Conservation (phyloP, 225 moss, liverwort and hornwort genomes). For the Bryum argenteum region DNA sequence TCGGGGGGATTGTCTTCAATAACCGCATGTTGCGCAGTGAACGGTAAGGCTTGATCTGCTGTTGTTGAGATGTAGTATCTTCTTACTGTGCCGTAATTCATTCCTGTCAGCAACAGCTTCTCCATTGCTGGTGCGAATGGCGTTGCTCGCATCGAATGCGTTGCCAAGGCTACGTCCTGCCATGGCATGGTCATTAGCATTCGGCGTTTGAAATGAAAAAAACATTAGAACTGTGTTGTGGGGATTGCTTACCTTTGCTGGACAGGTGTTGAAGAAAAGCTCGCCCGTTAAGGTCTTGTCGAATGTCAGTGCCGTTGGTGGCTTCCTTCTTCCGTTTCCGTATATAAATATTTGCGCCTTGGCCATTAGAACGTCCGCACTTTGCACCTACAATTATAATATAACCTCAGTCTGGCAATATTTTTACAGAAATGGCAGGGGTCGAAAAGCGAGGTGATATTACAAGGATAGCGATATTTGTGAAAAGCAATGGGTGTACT, state of each 20-base stretch:
- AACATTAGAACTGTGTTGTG: background rate
- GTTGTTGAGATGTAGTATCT: conserved; percentile 84
- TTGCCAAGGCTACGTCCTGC: conserved; percentile 90
- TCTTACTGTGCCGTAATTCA: conserved; percentile 75
- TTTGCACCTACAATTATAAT: conserved; percentile 26
- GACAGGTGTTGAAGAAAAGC: conserved; percentile 84
- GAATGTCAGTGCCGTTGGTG: conserved; percentile 75
- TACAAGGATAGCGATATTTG: too few relatives aligned
- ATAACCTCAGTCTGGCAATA: too few relatives aligned
- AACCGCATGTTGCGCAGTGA: conserved; percentile 64
- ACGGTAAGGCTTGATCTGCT: conserved; percentile 75
- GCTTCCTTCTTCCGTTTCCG: conserved; percentile 61
- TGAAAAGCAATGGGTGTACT: too few relatives aligned
- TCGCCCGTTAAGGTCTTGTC: conserved; percentile 72
- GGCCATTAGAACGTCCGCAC: conserved; percentile 66
- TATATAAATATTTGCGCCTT: conserved; percentile 77
- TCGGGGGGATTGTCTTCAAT: conserved; percentile 79
- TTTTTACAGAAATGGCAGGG: too few relatives aligned
- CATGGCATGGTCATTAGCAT: background rate
- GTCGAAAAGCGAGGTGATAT: too few relatives aligned
- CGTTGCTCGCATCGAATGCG: conserved; percentile 77
- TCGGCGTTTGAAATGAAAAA: background rate
- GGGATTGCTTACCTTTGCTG: conserved; percentile 39
- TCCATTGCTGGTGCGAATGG: conserved; percentile 91
- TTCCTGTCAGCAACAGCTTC: conserved; percentile 64